Evolutionary conservation across 768 basidiomycete genomes (phyloP).

Genomic region (Lentinula raphanica): DNA sequence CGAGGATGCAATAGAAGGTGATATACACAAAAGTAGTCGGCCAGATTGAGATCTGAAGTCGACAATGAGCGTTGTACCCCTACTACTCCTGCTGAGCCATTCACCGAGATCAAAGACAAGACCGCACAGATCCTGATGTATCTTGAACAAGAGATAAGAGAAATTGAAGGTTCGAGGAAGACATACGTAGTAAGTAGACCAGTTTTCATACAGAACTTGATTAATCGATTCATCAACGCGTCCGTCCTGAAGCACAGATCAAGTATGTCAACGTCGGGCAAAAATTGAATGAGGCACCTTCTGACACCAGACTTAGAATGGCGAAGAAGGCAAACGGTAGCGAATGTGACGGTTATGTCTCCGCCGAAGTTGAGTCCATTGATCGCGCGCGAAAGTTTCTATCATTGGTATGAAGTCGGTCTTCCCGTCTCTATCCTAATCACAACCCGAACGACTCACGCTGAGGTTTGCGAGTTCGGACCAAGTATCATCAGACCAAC

Average conservation of each 20-base stretch:
- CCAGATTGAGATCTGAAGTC: constrained; percentile 1
- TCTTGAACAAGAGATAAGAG: too few species aligned
- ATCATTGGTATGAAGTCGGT: neutral
- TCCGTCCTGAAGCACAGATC: neutral
- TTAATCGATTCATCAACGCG: constrained; percentile 2
- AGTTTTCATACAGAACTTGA: constrained; percentile 1
- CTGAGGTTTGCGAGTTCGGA: neutral
- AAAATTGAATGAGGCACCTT: neutral
- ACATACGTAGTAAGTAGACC: constrained; percentile 2
- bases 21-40: constrained; percentile 3
- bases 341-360: constrained; percentile 1
- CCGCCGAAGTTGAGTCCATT: neutral
- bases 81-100: too few species aligned
- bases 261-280: neutral
- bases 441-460: neutral
- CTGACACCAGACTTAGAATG: neutral
- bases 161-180: too few species aligned
- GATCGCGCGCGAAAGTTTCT: constrained; percentile 1
- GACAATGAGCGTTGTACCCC: too few species aligned
- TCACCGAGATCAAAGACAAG: constrained; percentile 1
- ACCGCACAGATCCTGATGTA: constrained; percentile 1
- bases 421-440: too few species aligned
- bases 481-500: constrained; percentile 3
- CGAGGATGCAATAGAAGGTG: constrained; percentile 3
- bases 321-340: neutral